Evolutionary conservation across 306 rosid genomes (phyloP).

Genomic region (Senna tora): DNA sequence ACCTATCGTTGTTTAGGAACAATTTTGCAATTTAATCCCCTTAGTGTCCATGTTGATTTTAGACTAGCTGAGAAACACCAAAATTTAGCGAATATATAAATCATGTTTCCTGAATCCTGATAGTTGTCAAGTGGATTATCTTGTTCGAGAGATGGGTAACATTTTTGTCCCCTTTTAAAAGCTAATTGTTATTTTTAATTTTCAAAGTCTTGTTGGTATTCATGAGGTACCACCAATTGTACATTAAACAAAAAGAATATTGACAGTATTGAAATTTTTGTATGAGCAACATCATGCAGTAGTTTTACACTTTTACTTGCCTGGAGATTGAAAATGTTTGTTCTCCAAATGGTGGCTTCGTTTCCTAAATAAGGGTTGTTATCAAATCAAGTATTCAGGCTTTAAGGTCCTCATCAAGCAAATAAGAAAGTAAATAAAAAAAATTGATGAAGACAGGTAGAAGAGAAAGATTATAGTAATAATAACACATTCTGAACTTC

Average conservation of each 20-base stretch:
- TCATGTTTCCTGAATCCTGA: neutral
- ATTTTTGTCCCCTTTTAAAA: neutral
- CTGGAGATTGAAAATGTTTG: no score
- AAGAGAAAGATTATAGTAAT: neutral
- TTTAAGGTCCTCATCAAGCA: conserved; percentile 30
- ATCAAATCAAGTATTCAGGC: neutral
- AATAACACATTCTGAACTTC: conserved; percentile 26
- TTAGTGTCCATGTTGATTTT: conserved; percentile 30
- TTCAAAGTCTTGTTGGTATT: neutral
- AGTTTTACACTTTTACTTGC: neutral
- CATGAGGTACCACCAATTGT: neutral
- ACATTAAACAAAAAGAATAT: neutral
- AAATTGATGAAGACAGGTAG: neutral
- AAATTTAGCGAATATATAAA: neutral
- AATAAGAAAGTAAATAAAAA: neutral
- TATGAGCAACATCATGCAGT: neutral
- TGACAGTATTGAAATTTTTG: neutral
- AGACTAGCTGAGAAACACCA: conserved; percentile 29
- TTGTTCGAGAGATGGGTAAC: neutral
- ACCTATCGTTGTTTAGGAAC: conserved; percentile 12
- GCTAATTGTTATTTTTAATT: neutral
- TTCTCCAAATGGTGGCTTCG: no score
- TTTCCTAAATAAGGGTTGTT: no score
- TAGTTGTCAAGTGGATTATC: neutral
- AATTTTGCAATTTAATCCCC: conserved; percentile 14